Evolutionary conservation across 1,139 yeast species (phyloP).

Genomic region (Magnusiomyces fungicola): DNA sequence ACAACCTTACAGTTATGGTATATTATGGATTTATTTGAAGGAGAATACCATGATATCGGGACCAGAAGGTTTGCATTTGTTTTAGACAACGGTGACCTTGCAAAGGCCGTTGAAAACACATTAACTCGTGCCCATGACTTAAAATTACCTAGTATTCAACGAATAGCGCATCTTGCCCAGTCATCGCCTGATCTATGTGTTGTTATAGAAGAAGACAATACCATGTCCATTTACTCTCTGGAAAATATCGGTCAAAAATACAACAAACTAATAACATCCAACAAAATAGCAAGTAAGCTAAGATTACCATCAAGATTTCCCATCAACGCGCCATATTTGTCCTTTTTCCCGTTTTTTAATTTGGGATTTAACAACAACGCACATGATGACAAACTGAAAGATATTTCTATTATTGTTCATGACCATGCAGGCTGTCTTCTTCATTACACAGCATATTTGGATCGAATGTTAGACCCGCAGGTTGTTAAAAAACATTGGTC

Average conservation of each 20-base stretch:
- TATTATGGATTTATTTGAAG: slow-evolving; percentile 37
- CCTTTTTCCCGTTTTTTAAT: slow-evolving; percentile 15
- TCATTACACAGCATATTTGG: slow-evolving; percentile 38
- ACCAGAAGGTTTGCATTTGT: slow-evolving; percentile 40
- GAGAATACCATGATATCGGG: slow-evolving; percentile 17
- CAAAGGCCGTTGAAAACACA: slow-evolving; percentile 35
- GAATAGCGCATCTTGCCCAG: slow-evolving; percentile 23
- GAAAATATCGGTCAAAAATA: slow-evolving; percentile 40
- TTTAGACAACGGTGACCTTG: slow-evolving; percentile 50
- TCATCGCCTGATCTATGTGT: slow-evolving; percentile 48
- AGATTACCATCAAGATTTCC: slow-evolving; percentile 16
- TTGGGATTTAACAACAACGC: neutral
- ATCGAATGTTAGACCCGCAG: slow-evolving; percentile 30
- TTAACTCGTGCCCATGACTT: slow-evolving; percentile 15
- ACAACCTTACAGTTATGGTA: slow-evolving; percentile 54
- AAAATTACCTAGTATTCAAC: neutral
- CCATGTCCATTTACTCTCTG: slow-evolving; percentile 43
- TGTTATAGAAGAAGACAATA: slow-evolving; percentile 42
- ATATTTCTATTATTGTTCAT: slow-evolving; percentile 42
- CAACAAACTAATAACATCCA: slow-evolving; percentile 26
- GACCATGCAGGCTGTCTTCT: slow-evolving; percentile 46
- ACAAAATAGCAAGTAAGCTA: slow-evolving; percentile 29
- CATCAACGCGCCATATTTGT: slow-evolving; percentile 14
- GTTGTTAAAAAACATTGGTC: slow-evolving; percentile 20
- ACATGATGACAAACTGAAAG: slow-evolving; percentile 16